Conservation (phyloP, 2,329 filamentous ascomycete species). For the Venturia aucupariae region DNA sequence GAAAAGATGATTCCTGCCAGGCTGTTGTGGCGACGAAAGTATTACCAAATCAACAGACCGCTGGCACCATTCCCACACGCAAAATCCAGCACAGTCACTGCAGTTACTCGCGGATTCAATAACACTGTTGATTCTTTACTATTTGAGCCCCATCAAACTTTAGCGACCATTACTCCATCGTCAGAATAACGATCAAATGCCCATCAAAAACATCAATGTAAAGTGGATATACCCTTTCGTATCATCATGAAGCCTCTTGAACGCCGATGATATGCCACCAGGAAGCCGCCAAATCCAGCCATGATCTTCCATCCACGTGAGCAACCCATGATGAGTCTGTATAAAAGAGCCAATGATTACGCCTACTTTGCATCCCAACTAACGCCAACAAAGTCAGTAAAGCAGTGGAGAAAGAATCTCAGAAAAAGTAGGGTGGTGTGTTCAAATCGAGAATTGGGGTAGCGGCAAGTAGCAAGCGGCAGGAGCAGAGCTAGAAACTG, state of each 20-base stretch:
- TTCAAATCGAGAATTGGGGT: neutral
- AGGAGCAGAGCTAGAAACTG: conserved; percentile 1
- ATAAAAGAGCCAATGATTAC: neutral
- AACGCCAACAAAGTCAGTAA: neutral
- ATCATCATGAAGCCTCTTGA: neutral
- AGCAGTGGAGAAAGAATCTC: neutral
- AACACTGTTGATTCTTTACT: neutral
- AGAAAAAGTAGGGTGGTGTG: neutral
- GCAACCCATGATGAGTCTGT: neutral
- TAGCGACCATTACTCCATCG: neutral
- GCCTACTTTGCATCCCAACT: neutral
- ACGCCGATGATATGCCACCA: neutral
- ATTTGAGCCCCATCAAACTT: neutral
- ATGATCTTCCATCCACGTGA: neutral
- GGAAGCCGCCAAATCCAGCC: neutral
- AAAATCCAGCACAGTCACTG: too few relatives aligned
- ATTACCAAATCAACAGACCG: too few relatives aligned
- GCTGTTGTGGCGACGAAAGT: too few relatives aligned
- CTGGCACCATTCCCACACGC: too few relatives aligned
- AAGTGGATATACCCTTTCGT: neutral
- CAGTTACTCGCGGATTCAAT: too few relatives aligned
- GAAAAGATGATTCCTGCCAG: too few relatives aligned
- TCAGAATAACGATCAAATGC: neutral
- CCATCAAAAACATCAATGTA: neutral
- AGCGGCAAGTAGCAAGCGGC: neutral